phyloP scores from a whole-genome alignment of 2,329 filamentous ascomycete genomes.

The Aspergillus aculeatus region DNA sequence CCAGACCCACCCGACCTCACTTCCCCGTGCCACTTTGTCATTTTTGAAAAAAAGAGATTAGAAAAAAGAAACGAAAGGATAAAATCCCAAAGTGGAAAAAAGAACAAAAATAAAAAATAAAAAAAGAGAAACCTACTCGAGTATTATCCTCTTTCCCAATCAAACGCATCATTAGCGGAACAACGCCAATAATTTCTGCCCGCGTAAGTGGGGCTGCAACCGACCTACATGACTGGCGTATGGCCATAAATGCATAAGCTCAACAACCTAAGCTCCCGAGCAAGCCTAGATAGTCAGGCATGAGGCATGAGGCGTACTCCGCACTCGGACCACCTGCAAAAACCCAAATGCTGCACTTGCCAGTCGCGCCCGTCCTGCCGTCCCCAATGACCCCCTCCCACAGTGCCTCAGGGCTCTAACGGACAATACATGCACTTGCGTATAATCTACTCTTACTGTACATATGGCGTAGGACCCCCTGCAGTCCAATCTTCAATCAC shows the following conservation, averaged over 20 bases:
- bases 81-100: too few relatives aligned
- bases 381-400: slow-evolving; percentile 9
- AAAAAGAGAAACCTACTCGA: too few relatives aligned
- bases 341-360: slow-evolving; percentile 15
- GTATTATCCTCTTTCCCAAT: not conserved
- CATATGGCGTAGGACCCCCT: slow-evolving; percentile 21
- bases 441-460: not conserved
- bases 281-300: slow-evolving; percentile 22
- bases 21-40: slow-evolving; percentile 25
- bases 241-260: slow-evolving; percentile 26
- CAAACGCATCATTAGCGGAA: slow-evolving; percentile 18
- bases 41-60: slow-evolving; percentile 9
- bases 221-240: slow-evolving; percentile 25
- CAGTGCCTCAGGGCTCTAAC: slow-evolving; percentile 4
- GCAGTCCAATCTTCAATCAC: slow-evolving; percentile 13
- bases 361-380: not conserved
- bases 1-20: slow-evolving; percentile 19
- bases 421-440: slow-evolving; percentile 20
- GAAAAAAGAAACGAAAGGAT: not conserved
- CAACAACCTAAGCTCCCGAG: slow-evolving; percentile 28
- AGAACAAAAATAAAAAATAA: too few relatives aligned
- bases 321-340: slow-evolving; percentile 22
- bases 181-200: slow-evolving; percentile 21
- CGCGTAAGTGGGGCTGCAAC: slow-evolving; percentile 17
- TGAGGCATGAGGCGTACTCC: slow-evolving; percentile 20